Base-by-base conservation (phyloP, 2,329 filamentous ascomycete genomes). In the Beauveria varroae region DNA sequence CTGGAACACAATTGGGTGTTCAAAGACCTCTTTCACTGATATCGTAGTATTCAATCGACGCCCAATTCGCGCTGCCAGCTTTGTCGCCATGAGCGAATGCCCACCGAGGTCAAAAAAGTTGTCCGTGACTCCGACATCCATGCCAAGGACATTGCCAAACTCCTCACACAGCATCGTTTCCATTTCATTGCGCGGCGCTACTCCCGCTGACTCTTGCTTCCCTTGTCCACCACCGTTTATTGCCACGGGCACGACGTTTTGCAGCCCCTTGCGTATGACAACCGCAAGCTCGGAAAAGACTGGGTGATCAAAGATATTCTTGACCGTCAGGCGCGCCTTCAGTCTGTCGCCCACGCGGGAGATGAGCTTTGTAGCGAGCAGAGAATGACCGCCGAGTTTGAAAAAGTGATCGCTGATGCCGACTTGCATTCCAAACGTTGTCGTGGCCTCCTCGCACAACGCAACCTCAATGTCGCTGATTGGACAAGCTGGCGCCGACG, bases 351-450 rank as follows among this genome's bases (percentile, higher is more conserved):
- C 57, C 20, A 65, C 12, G 4, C 43, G 43, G 9, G 10, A 10
- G 10, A 46, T 20, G 20, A 46, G 43, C 5, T 12, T 46, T 40
- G 53, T 57, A 0, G 63, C 64, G 37, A 62, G 50, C 10, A 66
- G 60, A 0, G 64, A 66, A 44, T 66, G 62, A 0, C 64, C 64
- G 22, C 64, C 64, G 16, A 66, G 60, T 6, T 65, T 47, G 52
- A 66, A 66, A 30, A 66, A 66, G 54, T 64, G 54, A 26, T 66
- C 63, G 9, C 52, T 54, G 10, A 64, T 50, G 50, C 58, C 58
- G 40, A 62, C 51, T 28, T 62, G 41, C 46, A 64, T 44, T 9
- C 57, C 60, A 26, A 65, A 57, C 3, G 61, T 52, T 5, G 34
- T 43, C n/a, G 54, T 20, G 26, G 58, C 58, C 55, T 65, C 60